A percentile compares a stretch with the other conserved stretches of the same genome.
phyloP scores from a whole-genome alignment of 441 rosid genomes.

The Bruguiera hainesii region DNA sequence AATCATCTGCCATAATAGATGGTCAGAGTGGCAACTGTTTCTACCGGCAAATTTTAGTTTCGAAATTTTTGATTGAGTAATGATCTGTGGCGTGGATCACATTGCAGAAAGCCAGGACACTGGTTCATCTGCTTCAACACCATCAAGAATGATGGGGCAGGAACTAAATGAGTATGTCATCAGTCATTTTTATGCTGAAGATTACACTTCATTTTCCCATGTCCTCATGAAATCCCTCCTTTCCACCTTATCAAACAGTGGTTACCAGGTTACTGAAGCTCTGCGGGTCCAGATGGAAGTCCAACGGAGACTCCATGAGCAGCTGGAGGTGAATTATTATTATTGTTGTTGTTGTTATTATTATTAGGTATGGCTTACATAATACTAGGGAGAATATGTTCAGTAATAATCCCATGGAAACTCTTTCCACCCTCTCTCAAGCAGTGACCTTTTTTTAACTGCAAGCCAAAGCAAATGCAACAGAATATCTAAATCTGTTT shows the following conservation, averaged over 20 bases:
- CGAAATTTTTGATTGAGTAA: conserved; percentile 16
- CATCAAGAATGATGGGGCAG: conserved; percentile 62
- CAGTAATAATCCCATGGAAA: too few relatives aligned
- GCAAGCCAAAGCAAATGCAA: too few relatives aligned
- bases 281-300: conserved; percentile 97
- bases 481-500: too few relatives aligned
- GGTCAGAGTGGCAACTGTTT: not conserved
- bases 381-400: too few relatives aligned
- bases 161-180: conserved; percentile 71
- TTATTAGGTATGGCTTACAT: too few relatives aligned
- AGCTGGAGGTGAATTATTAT: conserved; percentile 66
- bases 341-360: not conserved
- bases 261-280: conserved; percentile 88
- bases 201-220: conserved; percentile 8
- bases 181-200: conserved; percentile 6
- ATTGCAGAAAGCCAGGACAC: conserved; percentile 92
- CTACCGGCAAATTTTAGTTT: not conserved
- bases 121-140: conserved; percentile 66
- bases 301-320: conserved; percentile 86
- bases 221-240: conserved; percentile 11
- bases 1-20: not conserved
- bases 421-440: too few relatives aligned
- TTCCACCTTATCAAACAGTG: conserved; percentile 45
- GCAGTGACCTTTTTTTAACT: too few relatives aligned
- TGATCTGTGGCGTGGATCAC: conserved; percentile 26